These are phyloP conservation scores for Casaregolazyma lundiana DNA, from an alignment of 1,139 yeast genomes.

Conservation along the genomic window DNA sequence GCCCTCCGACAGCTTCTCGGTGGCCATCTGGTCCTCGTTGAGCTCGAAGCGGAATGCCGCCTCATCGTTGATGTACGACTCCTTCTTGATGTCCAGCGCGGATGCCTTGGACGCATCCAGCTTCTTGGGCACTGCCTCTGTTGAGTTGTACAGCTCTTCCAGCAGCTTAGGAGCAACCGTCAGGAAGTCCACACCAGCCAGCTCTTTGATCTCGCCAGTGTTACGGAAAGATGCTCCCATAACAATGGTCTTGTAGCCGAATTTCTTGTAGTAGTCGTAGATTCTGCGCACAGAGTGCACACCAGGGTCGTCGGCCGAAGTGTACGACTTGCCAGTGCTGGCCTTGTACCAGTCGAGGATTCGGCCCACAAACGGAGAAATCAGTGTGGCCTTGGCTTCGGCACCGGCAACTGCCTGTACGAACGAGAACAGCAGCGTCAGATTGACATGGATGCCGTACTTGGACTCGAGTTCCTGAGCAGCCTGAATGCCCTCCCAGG, in stretches of 20 bases:
- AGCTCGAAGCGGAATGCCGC: slow-evolving; percentile 83
- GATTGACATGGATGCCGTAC: slow-evolving; percentile 89
- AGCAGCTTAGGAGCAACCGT: slow-evolving; percentile 92
- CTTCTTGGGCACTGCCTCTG: slow-evolving; percentile 71
- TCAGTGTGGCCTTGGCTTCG: slow-evolving; percentile 92
- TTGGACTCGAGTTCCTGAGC: slow-evolving; percentile 91
- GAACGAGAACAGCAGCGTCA: slow-evolving; percentile 91
- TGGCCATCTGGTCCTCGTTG: slow-evolving; percentile 98
- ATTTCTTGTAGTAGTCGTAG: slow-evolving; percentile 97
- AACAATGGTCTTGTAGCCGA: slow-evolving; percentile 92
- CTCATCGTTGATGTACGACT: slow-evolving; percentile 79
- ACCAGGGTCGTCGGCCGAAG: slow-evolving; percentile 88
- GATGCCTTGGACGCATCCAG: slow-evolving; percentile 64
- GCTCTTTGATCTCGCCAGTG: slow-evolving; percentile 90
- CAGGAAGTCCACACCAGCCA: slow-evolving; percentile 96
- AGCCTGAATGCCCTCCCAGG: slow-evolving; percentile 99
- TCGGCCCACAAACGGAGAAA: slow-evolving; percentile 99
- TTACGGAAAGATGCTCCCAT: slow-evolving; percentile 99
- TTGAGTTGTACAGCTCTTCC: slow-evolving; percentile 80
- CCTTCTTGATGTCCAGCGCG: slow-evolving; percentile 59
- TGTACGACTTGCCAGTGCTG: slow-evolving; percentile 82
- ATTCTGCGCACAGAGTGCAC: slow-evolving; percentile 81
- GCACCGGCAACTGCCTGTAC: slow-evolving; percentile 99
- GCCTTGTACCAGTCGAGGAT: slow-evolving; percentile 99
- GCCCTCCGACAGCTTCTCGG: slow-evolving; percentile 97